phyloP scores from a whole-genome alignment of 768 basidiomycete species.

The Collybiopsis confluens region DNA sequence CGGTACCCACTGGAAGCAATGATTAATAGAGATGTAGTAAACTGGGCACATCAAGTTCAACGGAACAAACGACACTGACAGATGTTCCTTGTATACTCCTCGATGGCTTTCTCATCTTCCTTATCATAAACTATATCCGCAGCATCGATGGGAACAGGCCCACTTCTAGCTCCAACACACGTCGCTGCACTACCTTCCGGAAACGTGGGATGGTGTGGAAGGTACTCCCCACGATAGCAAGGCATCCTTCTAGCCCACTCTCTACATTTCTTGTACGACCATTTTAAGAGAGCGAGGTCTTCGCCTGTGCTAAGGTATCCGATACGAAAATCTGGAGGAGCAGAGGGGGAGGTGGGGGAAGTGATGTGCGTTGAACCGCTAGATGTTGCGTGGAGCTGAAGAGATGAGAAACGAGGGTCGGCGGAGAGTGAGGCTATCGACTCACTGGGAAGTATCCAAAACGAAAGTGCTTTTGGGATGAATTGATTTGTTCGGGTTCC shows the following conservation, averaged over 20 bases:
- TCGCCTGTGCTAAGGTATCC: constrained; percentile 39
- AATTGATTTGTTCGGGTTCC: background rate
- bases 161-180: constrained; percentile 6
- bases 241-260: constrained; percentile 55
- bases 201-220: constrained; percentile 32
- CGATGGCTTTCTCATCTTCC: constrained; percentile 40
- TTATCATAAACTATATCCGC: constrained; percentile 36
- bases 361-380: constrained; percentile 35
- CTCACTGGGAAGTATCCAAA: constrained; percentile 29
- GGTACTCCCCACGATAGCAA: constrained; percentile 34
- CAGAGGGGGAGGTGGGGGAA: constrained; percentile 24
- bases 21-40: background rate
- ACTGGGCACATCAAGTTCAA: background rate
- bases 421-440: background rate
- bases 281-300: background rate
- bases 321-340: constrained; percentile 36
- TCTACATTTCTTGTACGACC: constrained; percentile 45
- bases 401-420: background rate
- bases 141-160: constrained; percentile 28
- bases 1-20: constrained; percentile 29
- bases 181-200: constrained; percentile 28
- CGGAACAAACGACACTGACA: constrained; percentile 18
- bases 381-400: constrained; percentile 32
- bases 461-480: constrained; percentile 21
- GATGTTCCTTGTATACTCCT: constrained; percentile 27